A percentile compares a stretch with the other conserved stretches of the same genome.
These are phyloP conservation scores for Arthrobotrys iridis DNA, from an alignment of 2,329 filamentous ascomycete genomes.

Conservation along the genomic window DNA sequence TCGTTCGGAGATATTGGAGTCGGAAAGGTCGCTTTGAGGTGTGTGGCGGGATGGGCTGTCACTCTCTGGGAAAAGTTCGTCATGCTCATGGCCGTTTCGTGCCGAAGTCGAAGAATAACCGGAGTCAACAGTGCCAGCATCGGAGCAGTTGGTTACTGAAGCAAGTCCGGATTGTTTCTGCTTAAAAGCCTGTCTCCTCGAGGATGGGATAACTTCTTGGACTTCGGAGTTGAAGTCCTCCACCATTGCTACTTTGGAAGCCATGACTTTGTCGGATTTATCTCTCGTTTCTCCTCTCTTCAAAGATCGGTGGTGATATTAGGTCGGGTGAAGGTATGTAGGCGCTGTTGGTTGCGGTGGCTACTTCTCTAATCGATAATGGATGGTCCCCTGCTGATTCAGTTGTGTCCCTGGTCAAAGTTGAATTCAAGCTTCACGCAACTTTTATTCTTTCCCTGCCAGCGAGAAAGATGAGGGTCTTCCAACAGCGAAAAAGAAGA, in stretches of 20 bases:
- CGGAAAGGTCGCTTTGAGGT: constrained; percentile 56
- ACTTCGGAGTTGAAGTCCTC: constrained; percentile 58
- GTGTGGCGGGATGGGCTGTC: constrained; percentile 53
- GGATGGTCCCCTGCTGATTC: constrained; percentile 41
- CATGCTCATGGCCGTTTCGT: constrained; percentile 51
- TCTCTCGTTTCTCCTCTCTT: constrained; percentile 16
- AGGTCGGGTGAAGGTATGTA: constrained; percentile 14
- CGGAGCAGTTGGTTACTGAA: constrained; percentile 55
- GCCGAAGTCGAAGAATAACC: constrained; percentile 57
- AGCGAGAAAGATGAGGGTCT: constrained; percentile 46
- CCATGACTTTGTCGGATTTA: constrained; percentile 34
- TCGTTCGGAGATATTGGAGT: constrained; percentile 55
- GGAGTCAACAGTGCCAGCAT: constrained; percentile 56
- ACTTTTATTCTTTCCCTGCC: constrained; percentile 53
- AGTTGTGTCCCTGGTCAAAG: constrained; percentile 43
- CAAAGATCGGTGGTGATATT: neutral
- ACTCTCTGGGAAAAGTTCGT: constrained; percentile 44
- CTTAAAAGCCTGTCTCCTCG: constrained; percentile 54
- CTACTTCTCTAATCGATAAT: constrained; percentile 46
- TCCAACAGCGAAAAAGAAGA: constrained; percentile 27
- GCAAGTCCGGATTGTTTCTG: constrained; percentile 56
- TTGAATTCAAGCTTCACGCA: constrained; percentile 47
- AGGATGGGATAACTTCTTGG: constrained; percentile 56
- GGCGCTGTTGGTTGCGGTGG: constrained; percentile 16
- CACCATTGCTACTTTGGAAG: constrained; percentile 51